phyloP scores from a whole-genome alignment of 2,329 filamentous ascomycete genomes.

The Pseudogymnoascus sp. region DNA sequence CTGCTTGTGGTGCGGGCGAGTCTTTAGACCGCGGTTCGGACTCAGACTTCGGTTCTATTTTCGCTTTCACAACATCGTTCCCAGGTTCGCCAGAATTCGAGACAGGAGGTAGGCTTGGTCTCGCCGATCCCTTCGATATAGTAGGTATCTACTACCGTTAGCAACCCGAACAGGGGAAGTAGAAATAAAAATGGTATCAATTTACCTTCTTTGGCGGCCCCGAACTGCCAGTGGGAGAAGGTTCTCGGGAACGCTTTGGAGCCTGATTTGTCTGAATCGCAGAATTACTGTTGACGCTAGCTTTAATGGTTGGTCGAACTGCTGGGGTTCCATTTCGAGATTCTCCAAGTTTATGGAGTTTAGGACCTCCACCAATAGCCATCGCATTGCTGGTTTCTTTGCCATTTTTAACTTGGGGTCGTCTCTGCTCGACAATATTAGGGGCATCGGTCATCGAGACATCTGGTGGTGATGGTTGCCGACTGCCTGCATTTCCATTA shows the following conservation, averaged over 20 bases:
- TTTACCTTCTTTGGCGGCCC: background rate
- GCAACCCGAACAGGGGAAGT: background rate
- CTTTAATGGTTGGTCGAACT: background rate
- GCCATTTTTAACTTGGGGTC: background rate
- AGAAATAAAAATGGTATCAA: background rate
- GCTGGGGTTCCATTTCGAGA: background rate
- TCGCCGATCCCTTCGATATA: background rate
- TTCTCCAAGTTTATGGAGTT: background rate
- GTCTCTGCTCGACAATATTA: background rate
- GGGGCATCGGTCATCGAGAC: background rate
- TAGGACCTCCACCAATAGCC: background rate
- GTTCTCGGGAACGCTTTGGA: background rate
- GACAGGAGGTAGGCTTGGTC: background rate
- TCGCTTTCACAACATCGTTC: background rate
- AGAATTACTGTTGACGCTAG: background rate
- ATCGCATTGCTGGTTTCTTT: background rate
- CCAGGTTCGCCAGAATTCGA: background rate
- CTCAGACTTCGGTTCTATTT: constrained; percentile 5
- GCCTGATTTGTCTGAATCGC: background rate
- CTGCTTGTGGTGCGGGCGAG: background rate
- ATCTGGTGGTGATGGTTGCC: background rate
- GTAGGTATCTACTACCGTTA: background rate
- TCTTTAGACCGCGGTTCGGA: background rate
- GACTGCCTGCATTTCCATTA: background rate
- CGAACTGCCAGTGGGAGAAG: background rate